Percentiles rank a stretch among this genome's conserved stretches.
phyloP scores from a whole-genome alignment of 768 basidiomycete species.

The Boletus vermiculosoides region DNA sequence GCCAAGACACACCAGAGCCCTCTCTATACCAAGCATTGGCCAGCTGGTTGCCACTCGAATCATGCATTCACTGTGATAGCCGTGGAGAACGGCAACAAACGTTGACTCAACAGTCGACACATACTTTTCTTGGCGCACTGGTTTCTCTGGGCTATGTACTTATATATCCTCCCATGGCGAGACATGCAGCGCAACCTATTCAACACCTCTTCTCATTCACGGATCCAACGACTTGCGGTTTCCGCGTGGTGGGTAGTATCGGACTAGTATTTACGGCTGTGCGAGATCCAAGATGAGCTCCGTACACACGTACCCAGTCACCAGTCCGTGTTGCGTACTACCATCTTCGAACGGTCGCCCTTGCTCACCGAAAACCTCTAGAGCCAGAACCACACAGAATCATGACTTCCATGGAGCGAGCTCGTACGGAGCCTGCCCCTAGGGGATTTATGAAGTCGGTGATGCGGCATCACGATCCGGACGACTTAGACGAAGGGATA shows the following conservation, averaged over 20 bases:
- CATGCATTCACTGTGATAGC: background rate
- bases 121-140: conserved; percentile 18
- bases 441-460: conserved; percentile 25
- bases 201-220: background rate
- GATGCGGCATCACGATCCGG: conserved; percentile 8
- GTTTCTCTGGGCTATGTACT: background rate
- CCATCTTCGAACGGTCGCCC: background rate
- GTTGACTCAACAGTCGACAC: background rate
- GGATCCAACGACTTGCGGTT: conserved; percentile 1
- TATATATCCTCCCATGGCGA: conserved; percentile 1
- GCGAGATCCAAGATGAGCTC: conserved; percentile 9
- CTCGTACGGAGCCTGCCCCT: conserved; percentile 18
- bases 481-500: conserved; percentile 18
- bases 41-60: background rate
- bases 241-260: conserved; percentile 1
- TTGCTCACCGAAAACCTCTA: conserved; percentile 5
- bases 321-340: conserved; percentile 1
- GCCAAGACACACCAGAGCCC: background rate
- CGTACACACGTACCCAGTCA: conserved; percentile 5
- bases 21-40: background rate
- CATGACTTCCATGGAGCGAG: conserved; percentile 11
- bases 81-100: background rate
- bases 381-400: conserved; percentile 12
- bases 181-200: background rate
- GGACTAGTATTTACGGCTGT: background rate